These are phyloP conservation scores for Entomortierella chlamydospora DNA, from an alignment of 192 early-diverging fungal genomes.

Conservation along the genomic window DNA sequence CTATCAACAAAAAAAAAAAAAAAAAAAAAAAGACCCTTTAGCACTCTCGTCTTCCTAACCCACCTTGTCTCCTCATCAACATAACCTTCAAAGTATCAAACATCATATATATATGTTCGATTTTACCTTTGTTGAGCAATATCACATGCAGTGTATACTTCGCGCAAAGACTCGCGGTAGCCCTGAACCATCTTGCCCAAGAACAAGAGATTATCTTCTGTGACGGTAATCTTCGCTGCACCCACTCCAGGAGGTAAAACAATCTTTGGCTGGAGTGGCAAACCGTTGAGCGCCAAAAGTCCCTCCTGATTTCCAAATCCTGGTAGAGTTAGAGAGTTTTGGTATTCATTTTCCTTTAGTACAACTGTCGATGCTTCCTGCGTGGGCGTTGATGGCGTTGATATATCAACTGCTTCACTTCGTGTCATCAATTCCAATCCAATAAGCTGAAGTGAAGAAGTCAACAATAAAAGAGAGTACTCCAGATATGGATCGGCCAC, in stretches of 20 bases:
- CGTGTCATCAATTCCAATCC: constrained; percentile 60
- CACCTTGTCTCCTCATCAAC: no score
- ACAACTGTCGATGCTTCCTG: background rate
- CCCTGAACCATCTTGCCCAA: constrained; percentile 48
- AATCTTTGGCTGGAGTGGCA: constrained; percentile 55
- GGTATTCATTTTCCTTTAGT: constrained; percentile 11
- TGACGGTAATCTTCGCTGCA: constrained; percentile 58
- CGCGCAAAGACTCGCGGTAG: constrained; percentile 49
- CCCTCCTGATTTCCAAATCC: constrained; percentile 51
- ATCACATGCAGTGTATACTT: constrained; percentile 44
- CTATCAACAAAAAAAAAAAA: constrained; percentile 19
- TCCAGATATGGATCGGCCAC: constrained; percentile 77
- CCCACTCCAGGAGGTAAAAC: constrained; percentile 56
- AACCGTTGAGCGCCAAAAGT: constrained; percentile 35
- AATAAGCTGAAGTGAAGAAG: constrained; percentile 65
- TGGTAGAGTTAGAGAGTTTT: constrained; percentile 51
- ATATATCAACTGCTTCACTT: background rate
- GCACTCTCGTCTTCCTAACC: no score
- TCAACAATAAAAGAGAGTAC: constrained; percentile 73
- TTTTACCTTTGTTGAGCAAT: constrained; percentile 43
- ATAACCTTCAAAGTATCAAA: no score
- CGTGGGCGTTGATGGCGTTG: background rate
- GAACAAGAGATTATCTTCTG: constrained; percentile 58
- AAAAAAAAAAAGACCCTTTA: no score
- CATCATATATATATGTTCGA: no score